A percentile compares a stretch with the other conserved stretches of the same genome.
Evolutionary conservation across 306 rosid species (phyloP).

Genomic region (Castanopsis chinensis): DNA sequence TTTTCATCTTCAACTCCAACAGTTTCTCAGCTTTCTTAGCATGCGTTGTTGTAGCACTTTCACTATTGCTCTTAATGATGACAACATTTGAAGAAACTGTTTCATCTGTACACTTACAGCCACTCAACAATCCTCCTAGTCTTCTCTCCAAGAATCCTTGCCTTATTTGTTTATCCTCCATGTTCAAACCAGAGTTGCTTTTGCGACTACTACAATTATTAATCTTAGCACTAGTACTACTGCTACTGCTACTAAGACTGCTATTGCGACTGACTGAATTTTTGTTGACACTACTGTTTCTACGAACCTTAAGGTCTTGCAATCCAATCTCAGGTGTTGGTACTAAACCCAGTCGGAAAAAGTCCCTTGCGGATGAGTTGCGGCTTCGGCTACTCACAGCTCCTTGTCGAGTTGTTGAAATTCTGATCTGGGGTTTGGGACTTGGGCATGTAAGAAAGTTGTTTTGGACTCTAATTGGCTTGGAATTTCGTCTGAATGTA

Average conservation of each 20-base stretch:
- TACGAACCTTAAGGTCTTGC: conserved; percentile 52
- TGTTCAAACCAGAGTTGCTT: conserved; percentile 16
- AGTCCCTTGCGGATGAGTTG: conserved; percentile 69
- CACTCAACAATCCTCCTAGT: conserved; percentile 36
- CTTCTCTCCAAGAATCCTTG: conserved; percentile 29
- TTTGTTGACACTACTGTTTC: conserved; percentile 28
- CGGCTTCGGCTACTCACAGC: conserved; percentile 35
- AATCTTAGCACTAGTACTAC: neutral
- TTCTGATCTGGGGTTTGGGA: conserved; percentile 66
- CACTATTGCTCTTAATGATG: conserved; percentile 26
- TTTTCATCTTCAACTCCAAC: conserved; percentile 36
- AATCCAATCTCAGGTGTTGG: conserved; percentile 71
- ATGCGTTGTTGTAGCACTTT: conserved; percentile 29
- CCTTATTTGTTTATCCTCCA: neutral
- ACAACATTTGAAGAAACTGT: conserved; percentile 34
- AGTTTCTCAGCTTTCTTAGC: conserved; percentile 47
- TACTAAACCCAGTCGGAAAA: conserved; percentile 68
- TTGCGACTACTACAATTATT: neutral
- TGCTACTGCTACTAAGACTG: conserved; percentile 31
- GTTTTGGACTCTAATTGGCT: conserved; percentile 41
- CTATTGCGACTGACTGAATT: conserved; percentile 43
- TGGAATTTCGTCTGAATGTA: conserved; percentile 28
- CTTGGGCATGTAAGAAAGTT: conserved; percentile 76
- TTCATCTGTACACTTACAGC: conserved; percentile 66
- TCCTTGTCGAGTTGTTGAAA: conserved; percentile 22